Base-by-base conservation (phyloP, 108 stramenopile species). In the Cyclotella kingstonii region DNA sequence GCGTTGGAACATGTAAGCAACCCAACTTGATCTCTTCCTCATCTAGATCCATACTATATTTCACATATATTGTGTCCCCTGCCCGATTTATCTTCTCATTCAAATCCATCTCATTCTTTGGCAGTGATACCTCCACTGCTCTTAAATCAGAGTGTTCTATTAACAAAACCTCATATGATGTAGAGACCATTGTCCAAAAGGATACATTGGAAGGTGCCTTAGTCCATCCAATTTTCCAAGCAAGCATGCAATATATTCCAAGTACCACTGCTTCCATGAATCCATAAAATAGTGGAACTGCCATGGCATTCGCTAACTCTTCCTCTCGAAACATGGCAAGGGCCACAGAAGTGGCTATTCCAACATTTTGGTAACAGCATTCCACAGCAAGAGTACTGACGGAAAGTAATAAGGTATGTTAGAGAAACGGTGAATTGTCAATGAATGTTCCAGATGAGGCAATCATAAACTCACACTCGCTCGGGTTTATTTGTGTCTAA, bases 291-390 rank as follows among this genome's bases (percentile, higher is more conserved):
- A 93, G 60, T 22, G 91, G 91, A 12, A 89, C 91, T 26, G 82
- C 84, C 52, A 93, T 71, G 21, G 91, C 91, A 39, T 74, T 60
- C 4, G 85, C 73, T 35, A 70, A 67, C 44, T 86, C 79, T 14
- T 64, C 73, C 4, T 70, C 81, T 34, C 79, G 54, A 50, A 87
- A 93, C 87, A 93, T 93, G 39, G 84, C 80, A 10, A 89, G 68
- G 23, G 87, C 87, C 3, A 93, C 86, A 47, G 83, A 83, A 14
- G 87, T 87, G 43, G 86, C 91, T 57, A 93, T 93, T 41, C 85
- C 87, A 4, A 85, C 84, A 54, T 93, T 93, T 74, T 89, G 91
- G 57, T 93, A 93, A 55, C 86, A 87, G 70, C 87, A 87, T 74
- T 89, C 91, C 9, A 93, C 80, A n/a, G 84, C 65, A 46, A 89